Evolutionary conservation across 495 filamentous ascomycete genomes (phyloP).

Genomic region (Aspergillus bertholletiae): DNA sequence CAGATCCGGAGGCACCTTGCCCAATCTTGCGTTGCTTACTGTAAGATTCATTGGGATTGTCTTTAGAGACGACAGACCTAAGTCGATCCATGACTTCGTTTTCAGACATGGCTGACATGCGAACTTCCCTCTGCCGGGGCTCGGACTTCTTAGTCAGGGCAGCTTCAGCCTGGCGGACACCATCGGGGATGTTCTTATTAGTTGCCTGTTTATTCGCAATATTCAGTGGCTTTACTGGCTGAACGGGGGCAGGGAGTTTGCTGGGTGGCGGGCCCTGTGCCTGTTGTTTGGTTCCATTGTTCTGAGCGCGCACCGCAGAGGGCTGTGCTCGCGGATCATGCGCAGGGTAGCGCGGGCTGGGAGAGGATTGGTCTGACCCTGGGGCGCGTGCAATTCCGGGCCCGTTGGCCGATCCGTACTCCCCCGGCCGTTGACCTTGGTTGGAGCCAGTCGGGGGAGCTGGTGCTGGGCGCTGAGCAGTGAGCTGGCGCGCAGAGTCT

Average conservation of each 20-base stretch:
- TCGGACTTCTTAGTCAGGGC: constrained; percentile 72
- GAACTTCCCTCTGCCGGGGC: constrained; percentile 80
- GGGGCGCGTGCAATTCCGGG: constrained; percentile 7
- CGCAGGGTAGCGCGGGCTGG: constrained; percentile 34
- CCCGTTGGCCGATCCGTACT: constrained; percentile 14
- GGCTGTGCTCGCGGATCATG: constrained; percentile 38
- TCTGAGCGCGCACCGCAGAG: constrained; percentile 39
- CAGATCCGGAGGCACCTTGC: constrained; percentile 94
- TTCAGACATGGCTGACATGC: constrained; percentile 97
- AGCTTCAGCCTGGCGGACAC: constrained; percentile 76
- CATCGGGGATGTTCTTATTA: constrained; percentile 51
- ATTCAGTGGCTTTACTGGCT: constrained; percentile 82
- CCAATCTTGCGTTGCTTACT: constrained; percentile 99
- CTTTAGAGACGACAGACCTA: constrained; percentile 86
- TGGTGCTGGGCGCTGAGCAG: constrained; percentile 56
- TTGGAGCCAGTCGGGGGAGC: constrained; percentile 44
- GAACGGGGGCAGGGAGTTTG: constrained; percentile 61
- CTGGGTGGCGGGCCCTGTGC: constrained; percentile 41
- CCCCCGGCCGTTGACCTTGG: constrained; percentile 24
- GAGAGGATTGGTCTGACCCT: constrained; percentile 25
- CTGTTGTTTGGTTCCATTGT: constrained; percentile 33
- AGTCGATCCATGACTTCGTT: constrained; percentile 94
- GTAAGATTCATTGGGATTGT: constrained; percentile 87
- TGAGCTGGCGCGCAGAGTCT: constrained; percentile 41
- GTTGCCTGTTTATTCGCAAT: constrained; percentile 70